Base-by-base conservation (phyloP, 1,284 basidiomycete species). In the Cryptococcus sp. region DNA sequence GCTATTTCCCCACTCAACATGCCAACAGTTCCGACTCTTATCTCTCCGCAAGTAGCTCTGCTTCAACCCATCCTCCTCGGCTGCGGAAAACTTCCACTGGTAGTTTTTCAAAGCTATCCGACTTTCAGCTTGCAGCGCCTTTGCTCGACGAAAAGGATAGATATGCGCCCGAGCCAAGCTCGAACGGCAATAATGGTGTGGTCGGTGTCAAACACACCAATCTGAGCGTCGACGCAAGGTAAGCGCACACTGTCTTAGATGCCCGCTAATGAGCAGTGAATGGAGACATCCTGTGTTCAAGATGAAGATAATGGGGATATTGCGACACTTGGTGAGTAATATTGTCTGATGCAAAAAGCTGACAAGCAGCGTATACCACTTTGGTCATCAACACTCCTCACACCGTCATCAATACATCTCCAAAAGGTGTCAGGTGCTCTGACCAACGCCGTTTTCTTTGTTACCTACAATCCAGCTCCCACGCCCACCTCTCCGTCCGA, bases 381-480 rank as follows among this genome's bases (percentile, higher is more conserved):
- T 23, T 80, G 79, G 79, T 77, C 84, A 19, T 74, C 75, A 8
- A 52, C 69, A 3, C 47, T 58, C 19, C 67, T 80, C 50, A 72
- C 64, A 37, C 72, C 75, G 3, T 78, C 82, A 39, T 80, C 82
- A 45, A 76, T 93, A 57, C 81, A 81, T 57, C 83, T 94, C 64
- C 81, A 81, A 69, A 93, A 89, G 75, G 88, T 91, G n/a, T 89
- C 92, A 10, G 93, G 93, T 16, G 89, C 91, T 19, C 79, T 95
- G 66, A 97, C 93, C 45, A 97, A 97, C 74, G 89, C 91, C 60
- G 91, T 97, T 54, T 96, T 92, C 79, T 97, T 96, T 78, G 87
- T 96, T 51, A 89, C 81, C 19, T 82, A 78, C 71, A 80, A 77
- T 57, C 77, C 72, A 7, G 65, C 66, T 17, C 69, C 72, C 8